phyloP scores from a whole-genome alignment of 1,284 basidiomycete genomes.

The Amylostereum areolatum region DNA sequence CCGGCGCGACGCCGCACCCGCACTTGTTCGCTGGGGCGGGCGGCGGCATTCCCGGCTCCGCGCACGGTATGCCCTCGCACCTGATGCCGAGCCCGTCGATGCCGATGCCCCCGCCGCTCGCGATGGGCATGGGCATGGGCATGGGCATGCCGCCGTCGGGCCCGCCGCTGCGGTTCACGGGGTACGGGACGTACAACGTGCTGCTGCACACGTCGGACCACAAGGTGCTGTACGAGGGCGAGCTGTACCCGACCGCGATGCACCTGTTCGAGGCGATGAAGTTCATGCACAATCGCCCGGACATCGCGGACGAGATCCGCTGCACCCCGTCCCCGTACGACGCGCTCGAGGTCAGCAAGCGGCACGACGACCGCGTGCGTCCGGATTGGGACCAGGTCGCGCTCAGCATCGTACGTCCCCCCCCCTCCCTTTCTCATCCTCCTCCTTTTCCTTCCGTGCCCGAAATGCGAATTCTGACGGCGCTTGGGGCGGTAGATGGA shows the following conservation, averaged over 20 bases:
- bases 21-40: background rate
- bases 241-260: conserved; percentile 53
- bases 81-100: background rate
- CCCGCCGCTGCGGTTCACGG: conserved; percentile 21
- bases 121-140: conserved; percentile 1
- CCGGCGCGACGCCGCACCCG: background rate
- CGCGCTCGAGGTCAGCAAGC: conserved; percentile 42
- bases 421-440: background rate
- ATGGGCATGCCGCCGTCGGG: conserved; percentile 7
- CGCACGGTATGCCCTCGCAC: background rate
- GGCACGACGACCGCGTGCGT: conserved; percentile 31
- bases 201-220: conserved; percentile 58
- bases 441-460: background rate
- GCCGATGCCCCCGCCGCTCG: background rate
- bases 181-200: conserved; percentile 22
- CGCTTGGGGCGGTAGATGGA: conserved; percentile 41
- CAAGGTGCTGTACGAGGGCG: conserved; percentile 42
- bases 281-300: conserved; percentile 41
- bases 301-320: conserved; percentile 49
- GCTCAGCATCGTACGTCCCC: conserved; percentile 36
- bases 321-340: conserved; percentile 36
- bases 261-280: conserved; percentile 67
- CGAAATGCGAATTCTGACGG: background rate
- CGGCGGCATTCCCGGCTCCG: conserved; percentile 1
- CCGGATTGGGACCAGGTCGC: conserved; percentile 49